phyloP scores from a whole-genome alignment of 2,329 filamentous ascomycete genomes.

The Penicillium glabrum region DNA sequence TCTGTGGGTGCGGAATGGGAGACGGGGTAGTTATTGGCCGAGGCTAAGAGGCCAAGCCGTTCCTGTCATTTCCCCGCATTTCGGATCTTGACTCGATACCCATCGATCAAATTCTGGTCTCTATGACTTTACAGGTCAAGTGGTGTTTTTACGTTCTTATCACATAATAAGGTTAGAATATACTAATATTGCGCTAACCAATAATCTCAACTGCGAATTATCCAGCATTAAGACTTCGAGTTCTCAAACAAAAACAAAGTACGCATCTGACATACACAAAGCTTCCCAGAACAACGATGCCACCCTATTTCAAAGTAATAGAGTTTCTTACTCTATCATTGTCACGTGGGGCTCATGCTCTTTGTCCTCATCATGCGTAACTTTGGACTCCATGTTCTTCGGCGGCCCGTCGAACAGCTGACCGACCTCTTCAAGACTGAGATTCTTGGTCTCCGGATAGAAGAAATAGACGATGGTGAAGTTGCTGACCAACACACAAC shows the following conservation, averaged over 20 bases:
- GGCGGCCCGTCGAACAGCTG: constrained; percentile 17
- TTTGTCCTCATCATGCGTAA: background rate
- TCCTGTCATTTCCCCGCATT: background rate
- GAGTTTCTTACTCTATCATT: background rate
- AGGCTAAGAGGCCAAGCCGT: background rate
- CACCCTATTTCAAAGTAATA: too few relatives aligned
- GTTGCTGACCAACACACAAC: constrained; percentile 27
- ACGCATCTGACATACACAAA: background rate
- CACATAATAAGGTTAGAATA: too few relatives aligned
- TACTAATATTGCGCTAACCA: too few relatives aligned
- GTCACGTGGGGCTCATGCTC: background rate
- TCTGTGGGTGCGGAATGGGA: background rate
- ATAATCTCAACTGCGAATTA: background rate
- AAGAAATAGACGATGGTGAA: constrained; percentile 27
- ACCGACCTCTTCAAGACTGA: constrained; percentile 17
- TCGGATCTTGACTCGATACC: background rate
- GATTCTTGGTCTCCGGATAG: constrained; percentile 20
- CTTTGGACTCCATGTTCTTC: constrained; percentile 25
- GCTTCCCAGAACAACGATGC: background rate
- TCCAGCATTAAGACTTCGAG: background rate
- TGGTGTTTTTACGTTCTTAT: too few relatives aligned
- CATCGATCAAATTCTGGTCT: background rate
- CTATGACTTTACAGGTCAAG: too few relatives aligned
- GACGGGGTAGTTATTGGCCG: background rate
- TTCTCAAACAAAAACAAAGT: background rate